Base-by-base conservation (phyloP, 805 yeast genomes). In the Spathaspora hagerdaliae region DNA sequence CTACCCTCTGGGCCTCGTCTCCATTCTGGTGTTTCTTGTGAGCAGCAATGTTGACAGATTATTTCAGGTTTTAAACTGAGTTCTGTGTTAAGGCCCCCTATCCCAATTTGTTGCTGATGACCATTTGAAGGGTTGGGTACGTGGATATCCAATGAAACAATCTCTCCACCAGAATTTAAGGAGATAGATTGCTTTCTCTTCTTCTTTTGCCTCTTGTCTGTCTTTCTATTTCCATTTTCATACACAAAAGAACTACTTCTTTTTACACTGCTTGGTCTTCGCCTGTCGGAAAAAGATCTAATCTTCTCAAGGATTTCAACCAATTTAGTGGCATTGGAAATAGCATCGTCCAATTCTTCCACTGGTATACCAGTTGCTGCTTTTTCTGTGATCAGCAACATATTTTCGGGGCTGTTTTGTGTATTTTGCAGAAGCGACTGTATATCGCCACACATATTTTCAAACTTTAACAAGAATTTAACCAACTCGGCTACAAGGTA, bases 1-100 rank as follows among this genome's bases (percentile, higher is more conserved):
- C 83, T 79, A 0, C 96, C 96, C 46, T 79, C 77, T 1, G 96
- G 96, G 0, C 97, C 97, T 49, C 85, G 73, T 58, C 97, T 75
- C 97, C 97, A 90, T 63, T 91, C 97, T 0, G 97, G 97, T 0
- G 96, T 87, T 39, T 79, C 81, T 27, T 72, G 72, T 2, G 83
- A 79, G 0, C 83, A 83, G 66, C 97, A 90, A 54, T 89, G 96
- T 32, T 47, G 51, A 44, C 67, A 63, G 3, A 42, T 31, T 11
- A 44, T 46, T 27, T 48, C 47, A 9, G 46, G 44, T 27, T 46
- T 46, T 27, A 49, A 29, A 42, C 61, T 56, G 12, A 57, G 45
- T 15, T 56, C 59, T 4, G 45, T 27, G 42, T 56, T 51, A 9
- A 57, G 41, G 0, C 56, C 51, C 6, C 61, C 58, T 7, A 36